Evolutionary conservation across 2,329 filamentous ascomycete species (phyloP), one percentile per base, ranked within the genome.

Genomic region (Fusarium humuli): DNA sequence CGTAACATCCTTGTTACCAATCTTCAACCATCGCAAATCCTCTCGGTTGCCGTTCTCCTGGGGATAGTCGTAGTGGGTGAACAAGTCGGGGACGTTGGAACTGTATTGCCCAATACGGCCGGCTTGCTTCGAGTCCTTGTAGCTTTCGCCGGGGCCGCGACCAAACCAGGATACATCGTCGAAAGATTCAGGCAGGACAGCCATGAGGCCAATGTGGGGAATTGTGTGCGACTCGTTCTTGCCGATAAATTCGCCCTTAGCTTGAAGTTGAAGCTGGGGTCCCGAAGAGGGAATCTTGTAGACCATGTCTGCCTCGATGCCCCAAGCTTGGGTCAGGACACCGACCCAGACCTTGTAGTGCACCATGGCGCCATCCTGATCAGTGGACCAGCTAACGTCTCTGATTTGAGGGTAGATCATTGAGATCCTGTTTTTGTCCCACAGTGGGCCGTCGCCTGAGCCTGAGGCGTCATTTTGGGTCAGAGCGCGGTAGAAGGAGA

Each of bases 291-390:
- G 65, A 7, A 69, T 69, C 3, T 2, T 68, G 37, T 69, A 69
- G 7, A 65, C 37, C 46, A 69, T 41, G 5, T 65, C 54, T 4
- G 66, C 65, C 4, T 65, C 41, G 1, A 65, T 48, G 12, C 66
- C 66, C 65, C 66, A 69, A 0, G 53, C 66, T 0, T 30, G 54
- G 0, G 60, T 69, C 20, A 60, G 37, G 25, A 60, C 65, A 0
- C 59, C 65, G 4, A 69, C 59, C 65, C 65, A 65, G 23, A 68
- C 45, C 2, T 64, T 69, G 3, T 60, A 69, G 6, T 69, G 65
- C 3, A 69, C 25, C 0, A 40, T 23, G 0, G 60, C 53, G 1
- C 29, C 52, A 6, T 41, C n/a, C 0, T 52, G 7, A 0, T 30
- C 40, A 1, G 25, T 16, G 0, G 16, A 7, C 65, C 65, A 69